Base-by-base conservation (phyloP, 805 yeast species). In the Cyberlindnera suaveolens region DNA sequence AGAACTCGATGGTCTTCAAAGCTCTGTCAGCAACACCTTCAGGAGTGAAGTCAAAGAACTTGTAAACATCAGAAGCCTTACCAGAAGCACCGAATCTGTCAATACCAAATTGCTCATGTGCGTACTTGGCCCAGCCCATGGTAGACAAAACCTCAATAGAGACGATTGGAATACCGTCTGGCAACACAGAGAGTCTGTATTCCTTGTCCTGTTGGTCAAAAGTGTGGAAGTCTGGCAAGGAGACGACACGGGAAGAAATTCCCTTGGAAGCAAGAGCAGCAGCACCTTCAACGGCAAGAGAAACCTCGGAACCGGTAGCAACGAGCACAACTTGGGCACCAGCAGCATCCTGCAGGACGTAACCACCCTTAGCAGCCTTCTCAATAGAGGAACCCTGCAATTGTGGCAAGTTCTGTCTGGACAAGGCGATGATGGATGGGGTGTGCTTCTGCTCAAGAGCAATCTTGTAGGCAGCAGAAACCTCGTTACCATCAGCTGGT, bases 31-130 rank as follows among this genome's bases (percentile, higher is more conserved):
- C 91, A 66, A 93, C 74, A 54, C 96, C 96, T 66, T 87, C 96
- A 50, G 91, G 83, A 44, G 95, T 89, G 76, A 93, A 93, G 54
- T 78, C 96, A 58, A 91, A 86, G 73, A 62, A 71, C 69, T 86
- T 78, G 82, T 81, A 93, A 49, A 91, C 77, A 51, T 85, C 87
- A 46, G 70, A 68, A 63, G 83, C 93, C 66, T 86, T 85, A 66
- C 96, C 99, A 48, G 97, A 89, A 49, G 90, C 93, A 78, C 99
- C 99, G 65, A 93, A 93, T 73, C 87, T 80, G 79, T 88, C 80
- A 63, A 93, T 75, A 71, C 97, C 96, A 61, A 91, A 87, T 68
- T 89, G 95, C 75, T 85, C 95, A 73, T 93, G 99, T 47, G 97
- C 79, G 75, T 89, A 93, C 70, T 82, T 85, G 59, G 82, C 74